A percentile compares a stretch with the other conserved stretches of the same genome.
phyloP scores from a whole-genome alignment of 2,329 filamentous ascomycete species.

The Dactylellina sp. region DNA sequence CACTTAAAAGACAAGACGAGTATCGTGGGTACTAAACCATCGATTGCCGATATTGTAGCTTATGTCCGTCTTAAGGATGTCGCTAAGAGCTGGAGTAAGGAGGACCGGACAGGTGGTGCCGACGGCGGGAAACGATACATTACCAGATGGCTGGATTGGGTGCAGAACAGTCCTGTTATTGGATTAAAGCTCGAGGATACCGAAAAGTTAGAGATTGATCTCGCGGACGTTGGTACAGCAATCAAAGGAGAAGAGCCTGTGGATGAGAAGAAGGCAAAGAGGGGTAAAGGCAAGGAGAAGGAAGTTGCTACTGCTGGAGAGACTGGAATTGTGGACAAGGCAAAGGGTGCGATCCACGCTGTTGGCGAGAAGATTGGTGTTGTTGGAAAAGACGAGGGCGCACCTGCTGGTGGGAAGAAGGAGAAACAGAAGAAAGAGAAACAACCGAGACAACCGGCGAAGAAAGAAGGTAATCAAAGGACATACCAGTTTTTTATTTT shows the following conservation, averaged over 20 bases:
- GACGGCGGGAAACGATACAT: constrained; percentile 90
- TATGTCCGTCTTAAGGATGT: constrained; percentile 61
- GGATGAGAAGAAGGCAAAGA: constrained; percentile 86
- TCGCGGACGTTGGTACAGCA: constrained; percentile 79
- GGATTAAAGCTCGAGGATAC: constrained; percentile 75
- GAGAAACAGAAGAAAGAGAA: constrained; percentile 94
- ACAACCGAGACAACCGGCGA: constrained; percentile 70
- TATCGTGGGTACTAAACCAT: constrained; percentile 88
- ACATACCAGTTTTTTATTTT: background rate
- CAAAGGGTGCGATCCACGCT: constrained; percentile 69
- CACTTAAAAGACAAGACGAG: constrained; percentile 91
- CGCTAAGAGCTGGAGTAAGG: constrained; percentile 81
- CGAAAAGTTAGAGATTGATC: constrained; percentile 82
- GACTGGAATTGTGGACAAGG: constrained; percentile 65
- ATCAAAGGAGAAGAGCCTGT: constrained; percentile 83
- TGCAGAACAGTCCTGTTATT: constrained; percentile 84
- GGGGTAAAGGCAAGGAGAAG: constrained; percentile 96
- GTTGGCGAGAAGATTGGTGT: constrained; percentile 64
- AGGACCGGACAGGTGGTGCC: constrained; percentile 80
- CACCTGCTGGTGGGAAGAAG: constrained; percentile 65
- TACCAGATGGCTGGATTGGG: constrained; percentile 90
- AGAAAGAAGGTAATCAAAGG: constrained; percentile 63
- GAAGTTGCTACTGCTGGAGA: constrained; percentile 71
- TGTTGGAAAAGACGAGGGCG: constrained; percentile 55
- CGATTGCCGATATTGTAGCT: constrained; percentile 64